Percentiles rank a stretch among this genome's conserved stretches.
phyloP scores from a whole-genome alignment of 139 green algal species.

The Chlorella sp. region DNA sequence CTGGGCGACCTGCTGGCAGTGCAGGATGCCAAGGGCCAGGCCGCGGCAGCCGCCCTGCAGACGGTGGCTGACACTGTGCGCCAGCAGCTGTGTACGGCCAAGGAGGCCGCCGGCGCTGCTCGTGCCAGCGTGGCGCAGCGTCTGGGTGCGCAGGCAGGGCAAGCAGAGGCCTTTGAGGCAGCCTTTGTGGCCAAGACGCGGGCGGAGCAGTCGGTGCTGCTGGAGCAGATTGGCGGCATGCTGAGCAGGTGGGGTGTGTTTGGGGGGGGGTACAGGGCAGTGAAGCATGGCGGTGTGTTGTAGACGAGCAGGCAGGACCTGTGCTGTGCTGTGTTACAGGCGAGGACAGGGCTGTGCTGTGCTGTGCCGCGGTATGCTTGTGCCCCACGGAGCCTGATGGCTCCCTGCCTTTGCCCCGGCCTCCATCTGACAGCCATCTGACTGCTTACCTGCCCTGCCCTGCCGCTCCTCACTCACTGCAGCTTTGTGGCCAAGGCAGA shows the following conservation, averaged over 20 bases:
- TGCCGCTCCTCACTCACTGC: not conserved
- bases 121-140: not conserved
- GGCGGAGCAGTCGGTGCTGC: constrained; percentile 49
- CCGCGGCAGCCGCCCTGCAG: constrained; percentile 8
- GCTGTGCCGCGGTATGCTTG: not conserved
- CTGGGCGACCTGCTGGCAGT: constrained; percentile 25
- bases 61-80: constrained; percentile 15
- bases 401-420: no score
- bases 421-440: not conserved
- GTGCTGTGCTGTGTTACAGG: not conserved
- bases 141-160: constrained; percentile 20
- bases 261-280: not conserved
- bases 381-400: not conserved
- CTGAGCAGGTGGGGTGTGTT: constrained; percentile 30
- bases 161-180: constrained; percentile 15
- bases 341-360: no score
- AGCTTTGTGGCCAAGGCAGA: constrained; percentile 46
- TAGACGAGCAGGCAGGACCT: not conserved
- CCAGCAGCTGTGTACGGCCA: constrained; percentile 17
- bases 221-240: constrained; percentile 49
- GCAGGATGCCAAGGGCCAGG: constrained; percentile 20
- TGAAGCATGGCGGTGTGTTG: not conserved
- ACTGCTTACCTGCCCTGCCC: not conserved
- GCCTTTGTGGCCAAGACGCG: constrained; percentile 39
- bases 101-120: constrained; percentile 3